Base-by-base conservation (phyloP, 2,329 filamentous ascomycete species). In the Tolypocladium guangdongense region DNA sequence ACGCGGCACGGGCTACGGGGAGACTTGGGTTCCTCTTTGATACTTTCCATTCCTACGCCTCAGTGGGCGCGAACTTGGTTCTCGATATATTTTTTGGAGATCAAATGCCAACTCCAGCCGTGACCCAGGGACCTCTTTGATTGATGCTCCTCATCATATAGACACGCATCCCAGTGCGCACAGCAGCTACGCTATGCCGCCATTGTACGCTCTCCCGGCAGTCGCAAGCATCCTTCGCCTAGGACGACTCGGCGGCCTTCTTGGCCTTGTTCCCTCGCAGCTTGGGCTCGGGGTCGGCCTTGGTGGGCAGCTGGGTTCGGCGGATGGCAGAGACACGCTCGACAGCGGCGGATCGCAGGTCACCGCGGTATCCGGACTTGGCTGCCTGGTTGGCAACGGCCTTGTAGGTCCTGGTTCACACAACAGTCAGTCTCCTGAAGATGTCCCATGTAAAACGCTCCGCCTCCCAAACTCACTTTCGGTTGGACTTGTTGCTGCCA, bases 271-370 rank as follows among this genome's bases (percentile, higher is more conserved):
- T 78, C 64, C 91, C 90, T 68, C 90, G 82, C 64, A 79, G 78
- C 84, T 95, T 95, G 68, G 73, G 70, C 75, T 84, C 83, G 64
- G 82, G 82, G 59, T 77, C 74, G 57, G 86, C 80, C 85, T 95
- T 95, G 75, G 86, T 83, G 63, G 85, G 76, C 71, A 80, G 81
- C 82, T 95, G 87, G 65, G 87, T 84, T 68, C 80, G 78, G 73
- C 86, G 87, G 78, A 96, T 82, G 67, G 90, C 90, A 67, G 86
- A 90, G 69, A 87, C 90, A 68, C 93, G 89, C 74, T 90, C 78
- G 67, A 97, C 85, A 65, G 92, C 91, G 66, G 79, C 78, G 67
- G 81, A 75, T 64, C 86, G 86, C 74, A 91, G 80, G 71, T 92
- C 88, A 66, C 80, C 67, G 65, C 88, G 88, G 86, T 97, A 99